Percentiles rank a stretch among this genome's conserved stretches.
These are phyloP conservation scores for Lactarius sp. DNA, from an alignment of 768 basidiomycete genomes.

Conservation along the genomic window DNA sequence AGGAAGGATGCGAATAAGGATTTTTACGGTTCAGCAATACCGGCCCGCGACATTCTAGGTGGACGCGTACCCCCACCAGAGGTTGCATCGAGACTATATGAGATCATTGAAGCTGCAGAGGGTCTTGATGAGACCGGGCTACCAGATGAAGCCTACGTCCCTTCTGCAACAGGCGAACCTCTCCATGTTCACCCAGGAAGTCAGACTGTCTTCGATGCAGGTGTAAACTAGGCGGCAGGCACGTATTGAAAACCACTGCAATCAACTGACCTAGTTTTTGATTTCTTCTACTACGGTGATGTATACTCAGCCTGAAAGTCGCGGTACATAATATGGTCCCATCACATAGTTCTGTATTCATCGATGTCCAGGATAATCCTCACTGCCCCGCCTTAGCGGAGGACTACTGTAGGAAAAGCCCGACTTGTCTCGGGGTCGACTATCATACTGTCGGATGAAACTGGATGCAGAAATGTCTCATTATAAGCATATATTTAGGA, in stretches of 20 bases:
- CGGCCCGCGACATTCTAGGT: constrained; percentile 85
- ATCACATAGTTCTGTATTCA: background rate
- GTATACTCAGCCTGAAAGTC: background rate
- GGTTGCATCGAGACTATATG: constrained; percentile 86
- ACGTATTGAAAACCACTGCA: too few species aligned
- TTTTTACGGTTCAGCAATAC: constrained; percentile 90
- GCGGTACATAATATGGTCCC: background rate
- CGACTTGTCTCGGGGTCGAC: too few species aligned
- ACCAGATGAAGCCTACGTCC: constrained; percentile 77
- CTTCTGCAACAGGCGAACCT: constrained; percentile 56
- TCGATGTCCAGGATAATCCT: background rate
- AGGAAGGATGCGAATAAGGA: constrained; percentile 94
- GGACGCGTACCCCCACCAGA: constrained; percentile 97
- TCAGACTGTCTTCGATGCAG: constrained; percentile 74
- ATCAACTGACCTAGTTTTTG: constrained; percentile 11
- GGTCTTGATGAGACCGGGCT: constrained; percentile 83
- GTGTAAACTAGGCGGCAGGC: constrained; percentile 33
- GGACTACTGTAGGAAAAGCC: too few species aligned
- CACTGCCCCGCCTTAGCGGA: too few species aligned
- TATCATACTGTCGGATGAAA: background rate
- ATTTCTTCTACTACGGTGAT: background rate
- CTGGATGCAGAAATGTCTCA: background rate
- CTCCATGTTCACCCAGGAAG: constrained; percentile 40
- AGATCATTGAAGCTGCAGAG: constrained; percentile 95
- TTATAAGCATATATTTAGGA: background rate